Evolutionary conservation across 257 asterid species (phyloP).

Genomic region (Gentiana macrophylla): DNA sequence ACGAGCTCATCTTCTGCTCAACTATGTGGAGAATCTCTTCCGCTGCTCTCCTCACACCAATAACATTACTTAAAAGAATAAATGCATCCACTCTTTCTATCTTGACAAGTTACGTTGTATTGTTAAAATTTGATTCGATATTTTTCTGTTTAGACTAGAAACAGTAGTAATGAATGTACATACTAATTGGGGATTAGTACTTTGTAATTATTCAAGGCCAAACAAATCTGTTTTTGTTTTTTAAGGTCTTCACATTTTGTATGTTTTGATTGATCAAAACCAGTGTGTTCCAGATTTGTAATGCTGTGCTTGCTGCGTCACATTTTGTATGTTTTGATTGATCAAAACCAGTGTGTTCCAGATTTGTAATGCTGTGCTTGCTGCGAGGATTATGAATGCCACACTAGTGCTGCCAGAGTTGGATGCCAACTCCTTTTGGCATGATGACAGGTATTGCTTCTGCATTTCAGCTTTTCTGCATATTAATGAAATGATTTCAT

Average conservation of each 20-base stretch:
- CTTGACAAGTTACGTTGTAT: too few relatives aligned
- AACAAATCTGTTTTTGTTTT: neutral
- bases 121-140: too few relatives aligned
- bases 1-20: too few relatives aligned
- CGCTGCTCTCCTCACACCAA: too few relatives aligned
- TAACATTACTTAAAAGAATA: too few relatives aligned
- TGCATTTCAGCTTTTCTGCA: neutral
- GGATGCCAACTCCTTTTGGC: slow-evolving; percentile 98
- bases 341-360: slow-evolving; percentile 30
- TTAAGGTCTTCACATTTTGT: neutral
- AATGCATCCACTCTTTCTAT: too few relatives aligned
- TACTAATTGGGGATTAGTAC: too few relatives aligned
- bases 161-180: too few relatives aligned
- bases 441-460: slow-evolving; percentile 72
- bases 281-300: slow-evolving; percentile 60
- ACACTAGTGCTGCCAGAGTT: slow-evolving; percentile 94
- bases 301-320: slow-evolving; percentile 91
- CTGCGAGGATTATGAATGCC: slow-evolving; percentile 98
- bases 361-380: slow-evolving; percentile 97
- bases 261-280: slow-evolving; percentile 18
- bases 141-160: too few relatives aligned
- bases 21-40: too few relatives aligned
- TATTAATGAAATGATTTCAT: too few relatives aligned
- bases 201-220: neutral
- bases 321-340: slow-evolving; percentile 13